phyloP scores from a whole-genome alignment of 768 basidiomycete species.

The Sistotremastrum niveocremeum region DNA sequence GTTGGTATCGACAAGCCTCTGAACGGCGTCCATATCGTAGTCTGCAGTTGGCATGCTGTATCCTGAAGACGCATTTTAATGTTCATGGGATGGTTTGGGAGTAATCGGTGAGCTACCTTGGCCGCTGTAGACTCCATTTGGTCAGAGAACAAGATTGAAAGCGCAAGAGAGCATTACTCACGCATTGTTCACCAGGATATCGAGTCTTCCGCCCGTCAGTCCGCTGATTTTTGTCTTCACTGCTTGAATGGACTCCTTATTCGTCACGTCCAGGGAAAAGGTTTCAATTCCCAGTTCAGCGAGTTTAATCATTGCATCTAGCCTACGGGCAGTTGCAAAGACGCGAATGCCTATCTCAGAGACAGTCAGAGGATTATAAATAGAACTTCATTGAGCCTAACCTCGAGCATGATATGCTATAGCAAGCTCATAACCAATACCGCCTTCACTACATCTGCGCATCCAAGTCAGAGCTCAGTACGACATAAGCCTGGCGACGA shows the following conservation, averaged over 20 bases:
- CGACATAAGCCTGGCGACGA: neutral
- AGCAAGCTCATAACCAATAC: constrained; percentile 3
- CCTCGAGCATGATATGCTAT: neutral
- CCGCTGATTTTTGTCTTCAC: constrained; percentile 1
- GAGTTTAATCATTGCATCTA: constrained; percentile 7
- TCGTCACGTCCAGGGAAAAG: constrained; percentile 8
- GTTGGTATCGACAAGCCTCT: constrained; percentile 9
- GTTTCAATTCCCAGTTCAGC: constrained; percentile 3
- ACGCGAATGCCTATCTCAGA: constrained; percentile 6
- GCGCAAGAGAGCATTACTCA: constrained; percentile 2
- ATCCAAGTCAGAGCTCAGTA: neutral
- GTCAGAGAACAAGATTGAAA: neutral
- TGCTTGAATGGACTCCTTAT: constrained; percentile 3
- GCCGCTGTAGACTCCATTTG: neutral
- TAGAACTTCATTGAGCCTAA: neutral
- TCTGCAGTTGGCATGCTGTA: constrained; percentile 6
- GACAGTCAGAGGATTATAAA: neutral
- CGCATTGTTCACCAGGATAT: constrained; percentile 12
- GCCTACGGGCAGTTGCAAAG: constrained; percentile 9
- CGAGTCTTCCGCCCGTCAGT: constrained; percentile 5
- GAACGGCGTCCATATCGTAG: constrained; percentile 3
- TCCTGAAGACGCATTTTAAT: neutral
- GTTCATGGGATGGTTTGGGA: neutral
- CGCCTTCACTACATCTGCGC: constrained; percentile 5
- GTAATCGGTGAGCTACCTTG: constrained; percentile 1